Evolutionary conservation across 1,284 basidiomycete genomes (phyloP).

Genomic region (Tilletia caries): DNA sequence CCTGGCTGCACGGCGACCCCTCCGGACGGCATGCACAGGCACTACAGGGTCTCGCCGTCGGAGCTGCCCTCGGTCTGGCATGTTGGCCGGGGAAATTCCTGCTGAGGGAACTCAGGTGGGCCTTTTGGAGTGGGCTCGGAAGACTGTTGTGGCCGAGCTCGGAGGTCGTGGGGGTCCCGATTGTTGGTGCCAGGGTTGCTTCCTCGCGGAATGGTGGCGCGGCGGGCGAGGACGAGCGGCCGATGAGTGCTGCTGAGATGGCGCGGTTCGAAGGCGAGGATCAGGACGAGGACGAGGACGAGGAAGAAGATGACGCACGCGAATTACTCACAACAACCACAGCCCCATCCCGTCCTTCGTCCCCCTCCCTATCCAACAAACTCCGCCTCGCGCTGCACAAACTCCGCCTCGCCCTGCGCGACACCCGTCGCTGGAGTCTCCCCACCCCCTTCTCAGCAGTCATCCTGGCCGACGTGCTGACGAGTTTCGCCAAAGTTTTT

Average conservation of each 20-base stretch:
- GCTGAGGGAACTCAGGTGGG: slow-evolving; percentile 25
- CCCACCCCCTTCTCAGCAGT: slow-evolving; percentile 85
- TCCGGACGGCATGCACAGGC: slow-evolving; percentile 42
- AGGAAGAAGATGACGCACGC: not conserved
- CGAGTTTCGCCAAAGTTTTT: slow-evolving; percentile 92
- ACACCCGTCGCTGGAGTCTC: slow-evolving; percentile 56
- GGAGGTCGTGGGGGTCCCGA: too few relatives aligned
- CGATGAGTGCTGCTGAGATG: not conserved
- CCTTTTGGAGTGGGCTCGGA: not conserved
- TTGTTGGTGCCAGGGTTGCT: too few relatives aligned
- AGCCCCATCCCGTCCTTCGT: not conserved
- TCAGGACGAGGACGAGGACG: not conserved
- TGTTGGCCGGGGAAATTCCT: slow-evolving; percentile 43
- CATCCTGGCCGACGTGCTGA: slow-evolving; percentile 89
- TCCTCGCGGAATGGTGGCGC: too few relatives aligned
- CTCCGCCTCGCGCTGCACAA: not conserved
- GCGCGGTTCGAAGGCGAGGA: not conserved
- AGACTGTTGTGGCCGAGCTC: not conserved
- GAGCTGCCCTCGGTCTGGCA: slow-evolving; percentile 25
- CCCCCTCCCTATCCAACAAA: not conserved
- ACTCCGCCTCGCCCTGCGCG: not conserved
- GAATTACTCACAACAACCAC: not conserved
- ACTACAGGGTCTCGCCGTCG: slow-evolving; percentile 39
- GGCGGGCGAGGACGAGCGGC: too few relatives aligned
- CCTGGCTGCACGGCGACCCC: slow-evolving; percentile 26